Conservation (phyloP, 2,329 filamentous ascomycete genomes). For the Penicillium sp. region DNA sequence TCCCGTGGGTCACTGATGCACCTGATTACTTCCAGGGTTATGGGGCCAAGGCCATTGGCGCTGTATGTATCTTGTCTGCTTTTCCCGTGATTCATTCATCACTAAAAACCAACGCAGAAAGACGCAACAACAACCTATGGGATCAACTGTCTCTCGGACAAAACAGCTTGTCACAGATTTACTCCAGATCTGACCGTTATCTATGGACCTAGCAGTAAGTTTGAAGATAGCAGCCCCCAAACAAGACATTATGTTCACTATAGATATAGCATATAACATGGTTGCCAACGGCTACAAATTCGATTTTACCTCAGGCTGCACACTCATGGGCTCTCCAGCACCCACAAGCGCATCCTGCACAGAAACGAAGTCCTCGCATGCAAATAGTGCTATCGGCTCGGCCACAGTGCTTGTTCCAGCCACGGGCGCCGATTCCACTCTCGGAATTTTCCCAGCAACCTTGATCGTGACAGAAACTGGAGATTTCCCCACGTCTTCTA, state of each 20-base stretch:
- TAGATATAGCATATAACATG: conserved; percentile 2
- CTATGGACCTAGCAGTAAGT: conserved; percentile 3
- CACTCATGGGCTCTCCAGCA: not conserved
- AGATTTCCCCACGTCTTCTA: not conserved
- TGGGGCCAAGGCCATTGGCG: not conserved
- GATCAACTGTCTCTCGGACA: conserved; percentile 5
- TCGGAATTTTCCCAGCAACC: conserved; percentile 1
- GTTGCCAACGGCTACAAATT: not conserved
- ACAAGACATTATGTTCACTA: not conserved
- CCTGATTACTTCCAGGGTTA: conserved; percentile 9
- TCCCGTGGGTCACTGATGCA: conserved; percentile 4
- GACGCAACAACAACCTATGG: conserved; percentile 2
- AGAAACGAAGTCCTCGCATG: not conserved
- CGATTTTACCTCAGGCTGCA: conserved; percentile 4
- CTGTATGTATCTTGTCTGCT: not conserved
- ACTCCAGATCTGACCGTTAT: conserved; percentile 5
- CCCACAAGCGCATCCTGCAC: conserved; percentile 1
- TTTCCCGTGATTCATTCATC: too few relatives aligned
- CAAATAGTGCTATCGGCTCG: not conserved
- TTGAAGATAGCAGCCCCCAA: not conserved
- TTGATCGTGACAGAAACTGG: conserved; percentile 3
- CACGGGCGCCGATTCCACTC: not conserved
- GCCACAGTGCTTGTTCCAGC: not conserved
- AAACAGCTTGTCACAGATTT: not conserved
- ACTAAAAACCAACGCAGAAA: not conserved